Percentiles rank a stretch among this genome's conserved stretches.
Conservation (phyloP, 148 eudicot genomes). For the Euryodendron excelsum region DNA sequence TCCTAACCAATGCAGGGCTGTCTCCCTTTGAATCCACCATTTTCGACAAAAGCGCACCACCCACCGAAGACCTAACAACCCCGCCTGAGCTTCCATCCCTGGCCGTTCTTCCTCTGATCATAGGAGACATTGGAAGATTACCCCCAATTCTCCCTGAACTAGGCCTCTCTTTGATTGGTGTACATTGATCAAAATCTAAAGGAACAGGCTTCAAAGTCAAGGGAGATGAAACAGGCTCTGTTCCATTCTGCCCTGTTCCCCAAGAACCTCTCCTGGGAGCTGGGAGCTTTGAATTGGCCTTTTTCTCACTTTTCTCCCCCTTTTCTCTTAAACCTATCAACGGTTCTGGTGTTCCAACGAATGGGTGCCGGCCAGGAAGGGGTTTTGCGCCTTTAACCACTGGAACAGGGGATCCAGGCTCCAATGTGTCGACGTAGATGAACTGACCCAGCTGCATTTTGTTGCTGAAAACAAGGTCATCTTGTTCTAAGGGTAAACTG, state of each 20-base stretch:
- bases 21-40: conserved; percentile 52
- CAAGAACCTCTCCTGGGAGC: conserved; percentile 75
- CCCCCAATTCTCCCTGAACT: conserved; percentile 23
- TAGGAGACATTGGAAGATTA: conserved; percentile 55
- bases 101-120: conserved; percentile 41
- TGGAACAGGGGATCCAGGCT: conserved; percentile 87
- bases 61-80: conserved; percentile 55
- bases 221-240: conserved; percentile 32
- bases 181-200: conserved; percentile 84
- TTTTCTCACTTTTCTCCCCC: conserved; percentile 46
- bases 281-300: conserved; percentile 18
- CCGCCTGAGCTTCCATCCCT: conserved; percentile 35
- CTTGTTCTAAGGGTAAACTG: conserved; percentile 74
- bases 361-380: conserved; percentile 81
- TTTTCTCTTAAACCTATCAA: conserved; percentile 62
- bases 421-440: conserved; percentile 66
- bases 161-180: conserved; percentile 64
- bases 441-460: conserved; percentile 90
- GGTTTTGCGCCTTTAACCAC: conserved; percentile 68
- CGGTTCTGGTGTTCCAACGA: conserved; percentile 82
- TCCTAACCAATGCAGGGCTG: conserved; percentile 53
- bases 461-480: conserved; percentile 82
- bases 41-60: conserved; percentile 46
- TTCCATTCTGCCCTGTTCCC: conserved; percentile 45
- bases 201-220: conserved; percentile 51